Evolutionary conservation across 805 yeast genomes (phyloP), one percentile per base, ranked within the genome.

Genomic region (Ogataea chonburiensis): DNA sequence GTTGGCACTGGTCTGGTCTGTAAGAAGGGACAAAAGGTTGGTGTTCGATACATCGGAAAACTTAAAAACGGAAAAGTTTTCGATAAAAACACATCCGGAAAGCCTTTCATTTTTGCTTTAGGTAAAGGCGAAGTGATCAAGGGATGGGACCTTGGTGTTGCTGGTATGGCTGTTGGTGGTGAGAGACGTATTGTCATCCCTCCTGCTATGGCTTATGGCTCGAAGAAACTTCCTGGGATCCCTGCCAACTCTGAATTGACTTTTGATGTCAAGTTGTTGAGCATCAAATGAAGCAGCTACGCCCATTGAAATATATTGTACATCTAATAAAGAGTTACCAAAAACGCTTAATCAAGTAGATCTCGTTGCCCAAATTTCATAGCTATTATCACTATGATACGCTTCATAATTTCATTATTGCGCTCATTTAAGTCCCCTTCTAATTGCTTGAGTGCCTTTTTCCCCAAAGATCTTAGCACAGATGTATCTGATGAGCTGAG

Each of bases 101-200:
- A 87, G 73, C 98, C 99, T 58, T 93, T 93, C 66, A 67, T 68
- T 48, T 93, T 93, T 68, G 78, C 77, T 46, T 76, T 93, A 54
- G 98, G 98, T 57, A 85, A 83, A 64, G 98, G 98, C 61, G 98
- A 93, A 70, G 97, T 95, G 53, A 93, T 93, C 73, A 86, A 86
- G 67, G 98, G 98, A 49, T 93, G 96, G 86, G 99, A 93, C 63
- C 76, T 91, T 58, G 99, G 99, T 75, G 93, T 93, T 55, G 88
- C 91, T 42, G 98, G 98, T 63, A 89, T 93, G 97, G 80, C 95
- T 40, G 95, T 86, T 60, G 96, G 96, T 58, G 98, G 98, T 61
- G 98, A 93, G 76, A 89, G 98, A 77, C 81, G 98, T 72, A 87
- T 93, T 51, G 77, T 87, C 44, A 87, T 93, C 52, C 98, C 99